Evolutionary conservation across 2,329 filamentous ascomycete genomes (phyloP).

Genomic region (Xylaria sp.): DNA sequence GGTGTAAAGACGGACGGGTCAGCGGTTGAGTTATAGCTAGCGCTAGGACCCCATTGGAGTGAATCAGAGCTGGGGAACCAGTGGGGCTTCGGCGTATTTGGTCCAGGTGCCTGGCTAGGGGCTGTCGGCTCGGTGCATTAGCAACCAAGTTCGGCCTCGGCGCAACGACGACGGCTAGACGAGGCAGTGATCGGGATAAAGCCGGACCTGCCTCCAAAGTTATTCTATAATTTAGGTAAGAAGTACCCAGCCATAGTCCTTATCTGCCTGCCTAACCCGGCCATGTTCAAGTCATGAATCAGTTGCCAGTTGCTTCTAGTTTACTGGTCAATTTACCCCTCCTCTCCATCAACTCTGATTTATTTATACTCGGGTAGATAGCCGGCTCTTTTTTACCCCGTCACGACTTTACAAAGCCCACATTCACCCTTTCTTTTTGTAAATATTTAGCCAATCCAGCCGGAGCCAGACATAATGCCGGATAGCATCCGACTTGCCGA

Average conservation of each 20-base stretch:
- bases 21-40: too few species aligned
- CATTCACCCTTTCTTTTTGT: too few species aligned
- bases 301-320: not conserved
- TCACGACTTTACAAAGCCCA: not conserved
- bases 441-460: not conserved
- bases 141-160: constrained; percentile 17
- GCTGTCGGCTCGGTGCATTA: constrained; percentile 7
- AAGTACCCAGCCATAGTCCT: not conserved
- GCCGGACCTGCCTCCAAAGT: not conserved
- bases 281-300: too few species aligned
- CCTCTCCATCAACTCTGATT: not conserved
- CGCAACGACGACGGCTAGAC: constrained; percentile 26
- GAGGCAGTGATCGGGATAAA: constrained; percentile 29
- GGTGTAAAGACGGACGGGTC: too few species aligned
- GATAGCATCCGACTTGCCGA: constrained; percentile 46
- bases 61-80: constrained; percentile 5
- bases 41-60: not conserved
- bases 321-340: not conserved
- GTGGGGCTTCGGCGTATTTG: not conserved
- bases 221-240: not conserved
- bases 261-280: not conserved
- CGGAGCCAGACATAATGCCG: constrained; percentile 28
- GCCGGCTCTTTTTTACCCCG: not conserved
- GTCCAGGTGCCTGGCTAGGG: not conserved
- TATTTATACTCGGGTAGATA: not conserved